These are phyloP conservation scores for Mycena kentingensis DNA, from an alignment of 768 basidiomycete genomes.

Conservation along the genomic window DNA sequence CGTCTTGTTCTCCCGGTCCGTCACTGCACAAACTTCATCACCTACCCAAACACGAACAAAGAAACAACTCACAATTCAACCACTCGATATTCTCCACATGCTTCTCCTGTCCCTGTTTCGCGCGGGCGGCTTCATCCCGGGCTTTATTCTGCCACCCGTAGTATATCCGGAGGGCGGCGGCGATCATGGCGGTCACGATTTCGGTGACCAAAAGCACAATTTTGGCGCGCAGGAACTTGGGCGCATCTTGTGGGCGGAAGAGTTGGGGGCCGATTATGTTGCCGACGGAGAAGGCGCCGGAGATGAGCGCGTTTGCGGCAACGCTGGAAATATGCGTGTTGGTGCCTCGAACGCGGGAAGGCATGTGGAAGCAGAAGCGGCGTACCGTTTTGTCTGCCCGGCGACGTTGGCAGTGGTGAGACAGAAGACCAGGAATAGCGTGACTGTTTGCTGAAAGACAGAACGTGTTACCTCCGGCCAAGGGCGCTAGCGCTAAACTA, in stretches of 20 bases:
- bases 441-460: conserved; percentile 11
- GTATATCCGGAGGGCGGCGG: conserved; percentile 10
- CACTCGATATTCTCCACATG: conserved; percentile 11
- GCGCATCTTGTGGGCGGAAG: conserved; percentile 20
- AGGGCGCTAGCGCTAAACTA: neutral
- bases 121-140: conserved; percentile 2
- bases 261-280: conserved; percentile 22
- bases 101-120: conserved; percentile 1
- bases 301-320: conserved; percentile 19
- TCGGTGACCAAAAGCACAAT: conserved; percentile 15
- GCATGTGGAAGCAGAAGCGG: neutral
- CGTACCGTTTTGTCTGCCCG: conserved; percentile 21
- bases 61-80: conserved; percentile 13
- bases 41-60: neutral
- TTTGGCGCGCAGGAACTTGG: conserved; percentile 20
- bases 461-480: neutral
- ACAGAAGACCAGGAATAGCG: conserved; percentile 17
- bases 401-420: conserved; percentile 20
- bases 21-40: neutral
- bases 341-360: neutral
- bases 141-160: conserved; percentile 14
- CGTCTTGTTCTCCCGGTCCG: neutral
- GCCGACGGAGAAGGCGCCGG: conserved; percentile 18
- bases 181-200: conserved; percentile 5
- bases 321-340: conserved; percentile 6